Base-by-base conservation (phyloP, 78 protist species). In the Dictyostelium brefeldianum region DNA sequence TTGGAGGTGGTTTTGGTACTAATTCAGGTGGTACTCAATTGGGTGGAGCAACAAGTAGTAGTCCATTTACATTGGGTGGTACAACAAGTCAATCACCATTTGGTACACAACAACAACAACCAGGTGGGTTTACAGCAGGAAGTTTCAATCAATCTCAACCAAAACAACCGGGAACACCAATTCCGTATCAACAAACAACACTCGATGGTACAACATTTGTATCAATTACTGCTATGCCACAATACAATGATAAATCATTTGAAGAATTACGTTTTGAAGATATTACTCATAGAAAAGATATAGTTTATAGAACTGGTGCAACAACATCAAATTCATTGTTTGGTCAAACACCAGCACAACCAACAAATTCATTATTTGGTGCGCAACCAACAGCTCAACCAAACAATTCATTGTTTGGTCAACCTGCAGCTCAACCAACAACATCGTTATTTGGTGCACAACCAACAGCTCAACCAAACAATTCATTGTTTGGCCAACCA, bases 191-290 rank as follows among this genome's bases (percentile, higher is more conserved):
- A 25, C 18, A n/a, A 6, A 65, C 74, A 1, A 11, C 74, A 64
- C 12, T 20, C 0, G 74, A 81, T 0, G n/a, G 64, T 15, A 46
- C 12, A n/a, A 64, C 74, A 31, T 62, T 62, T 5, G 67, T 80
- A 8, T 64, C 93, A 1, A 89, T 91, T 29, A 36, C 78, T 14
- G 89, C 83, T 4, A 91, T 91, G 95, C 78, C 79, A 8, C 73
- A 48, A 11, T 91, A 91, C 10, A 81, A 31, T 7, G 62, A 31
- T 8, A 91, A 77, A 41, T 81, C 90, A 18, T 57, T 71, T 17
- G 95, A 91, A 14, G 95, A 91, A 53, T 43, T 91, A 9, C n/a
- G 95, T 31, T 27, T 77, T 6, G 90, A 81, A n/a, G 95, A 91
- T 56, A 47, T 73, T 6, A 78, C 71, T 9, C 47, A 59, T 14